These are phyloP conservation scores for Neoarthrinium moseri DNA, from an alignment of 2,329 filamentous ascomycete genomes.

Conservation along the genomic window DNA sequence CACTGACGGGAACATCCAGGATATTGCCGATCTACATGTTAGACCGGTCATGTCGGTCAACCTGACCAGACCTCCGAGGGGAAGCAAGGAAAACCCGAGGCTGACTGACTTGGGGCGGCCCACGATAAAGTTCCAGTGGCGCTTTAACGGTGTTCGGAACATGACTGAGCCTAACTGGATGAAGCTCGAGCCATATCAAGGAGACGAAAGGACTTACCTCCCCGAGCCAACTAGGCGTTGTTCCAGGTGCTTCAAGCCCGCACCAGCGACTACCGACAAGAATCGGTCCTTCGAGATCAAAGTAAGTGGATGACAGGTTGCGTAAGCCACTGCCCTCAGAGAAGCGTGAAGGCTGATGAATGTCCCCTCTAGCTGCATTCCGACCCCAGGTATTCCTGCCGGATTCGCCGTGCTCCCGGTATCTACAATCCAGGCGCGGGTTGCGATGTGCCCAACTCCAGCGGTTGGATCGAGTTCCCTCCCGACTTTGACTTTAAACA, in stretches of 20 bases:
- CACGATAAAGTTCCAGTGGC: too few species aligned
- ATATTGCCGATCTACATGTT: too few species aligned
- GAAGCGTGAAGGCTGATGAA: neutral
- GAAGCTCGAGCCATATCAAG: neutral
- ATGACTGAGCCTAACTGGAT: neutral
- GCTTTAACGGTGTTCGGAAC: too few species aligned
- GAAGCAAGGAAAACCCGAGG: too few species aligned
- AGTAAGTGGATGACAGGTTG: neutral
- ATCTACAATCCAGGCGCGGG: neutral
- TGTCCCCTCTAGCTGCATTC: slow-evolving; percentile 11
- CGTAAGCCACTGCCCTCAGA: too few species aligned
- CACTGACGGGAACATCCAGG: too few species aligned
- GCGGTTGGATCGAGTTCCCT: slow-evolving; percentile 14
- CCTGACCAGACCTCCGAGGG: too few species aligned
- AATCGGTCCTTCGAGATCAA: neutral
- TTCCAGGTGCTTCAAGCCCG: slow-evolving; percentile 1
- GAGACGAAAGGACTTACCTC: neutral
- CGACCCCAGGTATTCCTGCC: slow-evolving; percentile 9
- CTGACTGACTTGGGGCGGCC: too few species aligned
- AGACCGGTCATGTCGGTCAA: too few species aligned
- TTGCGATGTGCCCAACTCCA: slow-evolving; percentile 15
- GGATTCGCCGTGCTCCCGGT: slow-evolving; percentile 14
- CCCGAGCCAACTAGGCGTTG: neutral
- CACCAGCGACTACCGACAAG: neutral
- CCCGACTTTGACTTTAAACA: slow-evolving; percentile 9